phyloP scores from a whole-genome alignment of 257 asterid genomes.

The Scutellaria baicalensis region DNA sequence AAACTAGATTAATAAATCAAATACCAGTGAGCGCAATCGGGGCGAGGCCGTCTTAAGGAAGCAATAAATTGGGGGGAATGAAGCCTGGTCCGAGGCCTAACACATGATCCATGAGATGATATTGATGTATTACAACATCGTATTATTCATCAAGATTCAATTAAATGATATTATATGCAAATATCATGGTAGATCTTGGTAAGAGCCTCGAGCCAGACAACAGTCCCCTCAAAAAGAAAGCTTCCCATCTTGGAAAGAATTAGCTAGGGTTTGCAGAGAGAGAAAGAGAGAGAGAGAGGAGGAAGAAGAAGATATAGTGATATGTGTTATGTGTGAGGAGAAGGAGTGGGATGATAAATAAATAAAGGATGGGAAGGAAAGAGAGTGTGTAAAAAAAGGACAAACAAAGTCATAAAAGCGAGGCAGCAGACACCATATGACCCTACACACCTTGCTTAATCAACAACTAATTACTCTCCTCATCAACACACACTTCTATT shows the following conservation, averaged over 20 bases:
- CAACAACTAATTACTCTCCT: slow-evolving; percentile 7
- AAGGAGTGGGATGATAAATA: slow-evolving; percentile 29
- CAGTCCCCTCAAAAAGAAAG: slow-evolving; percentile 85
- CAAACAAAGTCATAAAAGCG: slow-evolving; percentile 65
- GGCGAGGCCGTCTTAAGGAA: slow-evolving; percentile 26
- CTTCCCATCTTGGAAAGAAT: slow-evolving; percentile 24
- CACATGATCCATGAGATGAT: slow-evolving; percentile 18
- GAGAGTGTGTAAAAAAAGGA: slow-evolving; percentile 28
- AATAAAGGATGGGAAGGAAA: slow-evolving; percentile 34
- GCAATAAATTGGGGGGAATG: slow-evolving; percentile 90
- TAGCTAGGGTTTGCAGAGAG: slow-evolving; percentile 9
- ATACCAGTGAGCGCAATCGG: neutral
- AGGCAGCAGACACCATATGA: slow-evolving; percentile 36
- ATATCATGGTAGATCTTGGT: slow-evolving; percentile 3
- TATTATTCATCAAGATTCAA: neutral
- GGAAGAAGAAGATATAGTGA: neutral
- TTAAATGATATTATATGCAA: neutral
- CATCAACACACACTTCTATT: neutral
- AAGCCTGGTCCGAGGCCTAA: slow-evolving; percentile 99
- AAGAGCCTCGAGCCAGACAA: slow-evolving; percentile 93
- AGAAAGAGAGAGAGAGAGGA: neutral
- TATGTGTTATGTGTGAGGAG: neutral
- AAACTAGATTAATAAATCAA: neutral
- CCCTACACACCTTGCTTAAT: slow-evolving; percentile 30
- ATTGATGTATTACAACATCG: neutral